Base-by-base conservation (phyloP, 495 filamentous ascomycete genomes). In the Penicillium roqueforti region DNA sequence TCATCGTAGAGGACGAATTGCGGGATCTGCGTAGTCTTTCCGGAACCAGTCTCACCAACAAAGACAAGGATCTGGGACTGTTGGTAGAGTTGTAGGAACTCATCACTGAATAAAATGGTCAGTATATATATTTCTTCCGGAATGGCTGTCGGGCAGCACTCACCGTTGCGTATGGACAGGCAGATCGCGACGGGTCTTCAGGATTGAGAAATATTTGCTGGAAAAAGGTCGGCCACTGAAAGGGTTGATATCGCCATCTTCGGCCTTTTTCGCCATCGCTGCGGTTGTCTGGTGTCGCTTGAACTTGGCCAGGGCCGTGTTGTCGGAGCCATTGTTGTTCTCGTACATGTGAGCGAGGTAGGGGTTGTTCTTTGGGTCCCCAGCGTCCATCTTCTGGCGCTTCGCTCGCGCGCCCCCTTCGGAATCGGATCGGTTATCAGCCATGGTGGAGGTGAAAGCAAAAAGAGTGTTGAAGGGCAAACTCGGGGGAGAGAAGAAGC, bases 1-100 rank as follows among this genome's bases (percentile, higher is more conserved):
- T 99, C 95, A 75, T 99, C 95, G 77, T 87, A 97, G 13, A 97
- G 80, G 53, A 99, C 90, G 68, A 95, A 99, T 68, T 99, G 95
- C 0, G 95, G 95, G 50, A 99, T 97, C 72, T 99, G 95, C 0
- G 93, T 98, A 0, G 93, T 98, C 73, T 98, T 98, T 70, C 93
- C 93, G 59, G 93, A 98, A 85, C 93, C 93, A 3, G 93, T 98
- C 77, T 98, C 93, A 75, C 95, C 95, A 54, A 99, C 95, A 63
- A 99, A 96, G 63, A 99, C 93, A 23, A 99, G 81, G 56, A 97
- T 96, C 67, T 97, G 95, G 10, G 85, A 87, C 66, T 86, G 83
- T 56, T 97, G 95, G 71, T 93, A 99, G 60, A 92, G 80, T 59
- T 89, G 78, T 36, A 99, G 77, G 71, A 99, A 99, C 68, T 97